Base-by-base conservation (phyloP, 495 filamentous ascomycete species). In the Penicillium coprophilum region DNA sequence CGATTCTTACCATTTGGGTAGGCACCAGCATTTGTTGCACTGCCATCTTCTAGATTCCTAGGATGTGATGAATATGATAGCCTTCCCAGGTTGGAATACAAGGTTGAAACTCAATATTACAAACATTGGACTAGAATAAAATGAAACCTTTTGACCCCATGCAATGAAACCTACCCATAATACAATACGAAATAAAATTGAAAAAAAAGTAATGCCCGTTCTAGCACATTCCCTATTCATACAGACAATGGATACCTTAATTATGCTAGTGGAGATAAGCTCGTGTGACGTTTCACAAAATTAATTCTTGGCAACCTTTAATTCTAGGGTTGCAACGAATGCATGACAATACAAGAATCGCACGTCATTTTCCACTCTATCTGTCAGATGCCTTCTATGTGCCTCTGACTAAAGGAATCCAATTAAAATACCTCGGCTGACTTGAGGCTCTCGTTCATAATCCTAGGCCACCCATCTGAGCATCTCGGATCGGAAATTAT, bases 251-350 rank as follows among this genome's bases (percentile, higher is more conserved):
- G 58, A 65, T 55, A 65, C 58, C 47, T 61, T 63, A 64, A 74
- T 71, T 70, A 68, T 74, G 68, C 65, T 70, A 67, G 69, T 75
- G 72, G 72, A 72, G 72, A 75, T 75, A 74, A 75, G 69, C 69
- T 73, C 70, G 70, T 72, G 71, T 62, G 68, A 74, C 71, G 69
- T 75, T 74, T 69, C 72, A 75, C 71, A 60, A 59, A 67, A 64
- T 48, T 36, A 62, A 50, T 44, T 56, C 65, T 68, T 68, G 63
- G 63, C 62, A 63, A 68, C 46, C 58, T 63, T 68, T 68, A 61
- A 54, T 67, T 67, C 49, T 30, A 46, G 50, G 53, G 58, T 67
- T 64, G 31, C 64, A 67, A 61, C 17, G 44, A 40, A 54, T 46
- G 56, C 44, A 47, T 67, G 58, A 65, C 64, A 62, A 60, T 65